These are phyloP conservation scores for Microcera coccophila DNA, from an alignment of 2,329 filamentous ascomycete species.

Conservation along the genomic window DNA sequence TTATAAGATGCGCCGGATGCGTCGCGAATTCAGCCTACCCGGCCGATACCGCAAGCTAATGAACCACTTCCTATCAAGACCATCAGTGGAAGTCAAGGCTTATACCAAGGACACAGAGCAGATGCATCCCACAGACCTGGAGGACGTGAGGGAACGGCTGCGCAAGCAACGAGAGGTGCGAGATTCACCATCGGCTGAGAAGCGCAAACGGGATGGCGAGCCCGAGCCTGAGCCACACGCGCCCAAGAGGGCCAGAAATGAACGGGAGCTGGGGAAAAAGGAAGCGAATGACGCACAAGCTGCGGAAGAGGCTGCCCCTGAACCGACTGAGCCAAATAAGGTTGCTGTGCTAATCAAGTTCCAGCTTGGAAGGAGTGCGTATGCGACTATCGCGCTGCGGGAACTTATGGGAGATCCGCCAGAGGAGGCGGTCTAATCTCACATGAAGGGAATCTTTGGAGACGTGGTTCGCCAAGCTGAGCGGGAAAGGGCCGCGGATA, in stretches of 20 bases:
- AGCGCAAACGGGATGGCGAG: constrained; percentile 18
- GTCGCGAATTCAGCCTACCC: constrained; percentile 83
- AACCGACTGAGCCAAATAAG: constrained; percentile 26
- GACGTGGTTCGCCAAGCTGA: no score
- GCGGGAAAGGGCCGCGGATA: background rate
- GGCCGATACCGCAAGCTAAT: constrained; percentile 86
- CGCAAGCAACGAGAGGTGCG: no score
- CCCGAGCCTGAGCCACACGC: constrained; percentile 15
- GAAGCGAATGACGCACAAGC: constrained; percentile 8
- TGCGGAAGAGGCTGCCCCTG: constrained; percentile 6
- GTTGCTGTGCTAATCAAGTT: constrained; percentile 71
- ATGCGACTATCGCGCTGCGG: constrained; percentile 77
- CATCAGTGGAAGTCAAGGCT: constrained; percentile 63
- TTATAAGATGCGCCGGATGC: constrained; percentile 77
- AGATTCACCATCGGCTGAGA: no score
- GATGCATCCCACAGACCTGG: constrained; percentile 83
- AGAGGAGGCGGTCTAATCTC: constrained; percentile 21
- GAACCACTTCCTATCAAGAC: constrained; percentile 61
- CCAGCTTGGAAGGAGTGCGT: constrained; percentile 73
- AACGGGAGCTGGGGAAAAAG: constrained; percentile 18
- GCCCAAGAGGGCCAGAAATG: constrained; percentile 26
- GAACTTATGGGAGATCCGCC: constrained; percentile 62
- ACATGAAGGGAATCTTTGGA: background rate
- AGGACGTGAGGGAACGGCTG: constrained; percentile 53
- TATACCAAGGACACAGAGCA: constrained; percentile 74